Percentiles rank a stretch among this genome's conserved stretches.
phyloP scores from a whole-genome alignment of 2,329 filamentous ascomycete genomes.

The Exophiala phaeomuriformis region DNA sequence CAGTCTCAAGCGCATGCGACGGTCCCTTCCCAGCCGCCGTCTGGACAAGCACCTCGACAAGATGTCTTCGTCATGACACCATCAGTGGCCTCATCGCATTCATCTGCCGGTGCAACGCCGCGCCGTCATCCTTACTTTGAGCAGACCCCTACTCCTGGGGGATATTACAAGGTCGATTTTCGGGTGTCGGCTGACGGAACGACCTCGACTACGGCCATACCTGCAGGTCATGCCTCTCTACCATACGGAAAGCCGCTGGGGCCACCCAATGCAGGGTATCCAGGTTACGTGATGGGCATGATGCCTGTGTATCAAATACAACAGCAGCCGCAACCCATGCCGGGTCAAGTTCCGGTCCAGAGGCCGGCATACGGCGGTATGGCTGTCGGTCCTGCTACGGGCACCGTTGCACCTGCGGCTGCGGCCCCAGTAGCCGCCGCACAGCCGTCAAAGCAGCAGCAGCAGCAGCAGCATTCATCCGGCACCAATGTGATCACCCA shows the following conservation, averaged over 20 bases:
- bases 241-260: neutral
- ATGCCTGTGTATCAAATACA: neutral
- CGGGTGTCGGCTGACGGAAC: neutral
- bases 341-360: neutral
- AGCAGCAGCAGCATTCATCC: neutral
- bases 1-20: constrained; percentile 3
- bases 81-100: neutral
- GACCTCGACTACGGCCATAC: neutral
- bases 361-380: neutral
- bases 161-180: constrained; percentile 11
- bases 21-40: neutral
- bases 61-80: neutral
- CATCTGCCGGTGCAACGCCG: neutral
- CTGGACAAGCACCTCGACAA: neutral
- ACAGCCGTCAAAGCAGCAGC: neutral
- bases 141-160: constrained; percentile 2
- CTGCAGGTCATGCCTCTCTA: neutral
- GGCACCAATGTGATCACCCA: constrained; percentile 7
- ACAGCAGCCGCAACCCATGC: neutral
- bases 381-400: neutral
- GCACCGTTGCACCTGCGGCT: too few relatives aligned
- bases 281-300: neutral
- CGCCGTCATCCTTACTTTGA: constrained; percentile 3
- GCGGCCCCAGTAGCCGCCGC: neutral
- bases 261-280: neutral